phyloP scores from a whole-genome alignment of 371 early-diverging fungal species.

The Phascolomyces articulosus region DNA sequence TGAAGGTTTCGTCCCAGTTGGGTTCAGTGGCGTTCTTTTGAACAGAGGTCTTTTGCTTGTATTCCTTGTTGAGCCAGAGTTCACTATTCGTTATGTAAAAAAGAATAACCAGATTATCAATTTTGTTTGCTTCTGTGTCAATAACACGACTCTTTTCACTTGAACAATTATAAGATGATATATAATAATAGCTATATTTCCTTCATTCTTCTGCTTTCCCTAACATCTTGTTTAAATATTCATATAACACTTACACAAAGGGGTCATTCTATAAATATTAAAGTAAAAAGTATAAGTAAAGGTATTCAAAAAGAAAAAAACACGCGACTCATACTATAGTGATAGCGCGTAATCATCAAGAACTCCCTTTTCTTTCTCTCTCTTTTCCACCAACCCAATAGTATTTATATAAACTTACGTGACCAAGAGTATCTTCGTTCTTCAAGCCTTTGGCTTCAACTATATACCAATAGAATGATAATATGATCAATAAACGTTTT shows the following conservation, averaged over 20 bases:
- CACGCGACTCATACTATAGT: too few relatives aligned
- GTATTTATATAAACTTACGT: slow-evolving; percentile 6
- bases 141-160: too few relatives aligned
- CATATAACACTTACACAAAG: slow-evolving; percentile 13
- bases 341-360: too few relatives aligned
- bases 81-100: slow-evolving; percentile 7
- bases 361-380: background rate
- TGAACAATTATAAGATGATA: too few relatives aligned
- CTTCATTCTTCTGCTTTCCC: too few relatives aligned
- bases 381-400: background rate
- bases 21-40: slow-evolving; percentile 19
- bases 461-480: background rate
- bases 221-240: too few relatives aligned
- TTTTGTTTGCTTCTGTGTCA: too few relatives aligned
- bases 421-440: slow-evolving; percentile 25
- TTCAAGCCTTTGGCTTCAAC: slow-evolving; percentile 24
- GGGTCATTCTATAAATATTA: slow-evolving; percentile 23
- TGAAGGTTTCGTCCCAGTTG: slow-evolving; percentile 31
- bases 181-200: too few relatives aligned
- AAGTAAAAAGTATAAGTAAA: background rate
- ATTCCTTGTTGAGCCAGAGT: slow-evolving; percentile 29
- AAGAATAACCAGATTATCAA: too few relatives aligned
- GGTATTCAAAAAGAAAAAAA: too few relatives aligned
- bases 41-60: slow-evolving; percentile 25
- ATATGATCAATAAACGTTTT: too few relatives aligned